Evolutionary conservation across 1,139 yeast species (phyloP).

Genomic region (Kodamaea ohmeri): DNA sequence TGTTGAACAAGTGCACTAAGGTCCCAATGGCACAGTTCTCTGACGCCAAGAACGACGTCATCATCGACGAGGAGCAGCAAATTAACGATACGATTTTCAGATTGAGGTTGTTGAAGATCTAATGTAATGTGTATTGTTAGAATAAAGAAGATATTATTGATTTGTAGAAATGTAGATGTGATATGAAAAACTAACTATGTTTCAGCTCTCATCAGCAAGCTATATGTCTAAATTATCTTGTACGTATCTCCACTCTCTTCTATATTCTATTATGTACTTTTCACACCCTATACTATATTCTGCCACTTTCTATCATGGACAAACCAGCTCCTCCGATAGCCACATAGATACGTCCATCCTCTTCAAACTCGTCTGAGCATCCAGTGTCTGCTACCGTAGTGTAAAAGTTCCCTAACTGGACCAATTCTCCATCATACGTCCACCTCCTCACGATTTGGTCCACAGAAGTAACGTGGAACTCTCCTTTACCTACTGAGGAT

Average conservation of each 20-base stretch:
- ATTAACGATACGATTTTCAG: conserved; percentile 83
- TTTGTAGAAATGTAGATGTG: no score
- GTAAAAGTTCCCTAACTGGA: conserved; percentile 45
- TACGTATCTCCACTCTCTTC: no score
- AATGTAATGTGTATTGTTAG: not conserved
- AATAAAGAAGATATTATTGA: no score
- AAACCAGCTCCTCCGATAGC: conserved; percentile 73
- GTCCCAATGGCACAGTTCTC: conserved; percentile 49
- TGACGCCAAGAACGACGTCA: conserved; percentile 33
- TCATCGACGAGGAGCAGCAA: conserved; percentile 87
- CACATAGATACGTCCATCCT: conserved; percentile 27
- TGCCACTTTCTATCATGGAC: conserved; percentile 27
- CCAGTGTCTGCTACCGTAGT: conserved; percentile 94
- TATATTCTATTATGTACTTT: no score
- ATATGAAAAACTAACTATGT: no score
- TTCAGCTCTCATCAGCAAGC: no score
- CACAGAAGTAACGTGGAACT: conserved; percentile 57
- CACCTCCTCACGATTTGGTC: conserved; percentile 77
- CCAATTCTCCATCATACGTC: conserved; percentile 39
- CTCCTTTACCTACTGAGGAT: conserved; percentile 22
- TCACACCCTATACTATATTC: no score
- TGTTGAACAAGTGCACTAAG: conserved; percentile 77
- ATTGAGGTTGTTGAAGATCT: conserved; percentile 69
- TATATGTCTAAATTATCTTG: no score
- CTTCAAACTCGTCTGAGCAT: conserved; percentile 44